Evolutionary conservation across 768 basidiomycete species (phyloP).

Genomic region (Crepidotus variabilis): DNA sequence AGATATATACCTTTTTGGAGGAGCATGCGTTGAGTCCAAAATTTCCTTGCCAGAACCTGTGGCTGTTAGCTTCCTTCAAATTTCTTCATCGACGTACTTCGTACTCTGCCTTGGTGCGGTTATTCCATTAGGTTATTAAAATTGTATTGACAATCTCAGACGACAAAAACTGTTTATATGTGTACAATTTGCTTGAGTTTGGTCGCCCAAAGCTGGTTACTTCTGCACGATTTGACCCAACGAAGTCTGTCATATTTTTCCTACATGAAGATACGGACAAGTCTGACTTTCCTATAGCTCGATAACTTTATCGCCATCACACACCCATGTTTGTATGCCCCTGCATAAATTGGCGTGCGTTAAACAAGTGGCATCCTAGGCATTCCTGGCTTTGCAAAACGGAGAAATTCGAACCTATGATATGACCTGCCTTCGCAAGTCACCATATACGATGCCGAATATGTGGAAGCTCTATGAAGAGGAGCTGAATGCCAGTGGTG

Average conservation of each 20-base stretch:
- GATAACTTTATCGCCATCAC: slow-evolving; percentile 61
- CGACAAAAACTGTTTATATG: slow-evolving; percentile 47
- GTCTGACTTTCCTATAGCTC: slow-evolving; percentile 35
- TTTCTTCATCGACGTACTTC: slow-evolving; percentile 49
- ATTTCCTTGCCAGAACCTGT: slow-evolving; percentile 42
- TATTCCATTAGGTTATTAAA: not conserved
- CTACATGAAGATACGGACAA: not conserved
- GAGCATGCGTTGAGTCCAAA: slow-evolving; percentile 55
- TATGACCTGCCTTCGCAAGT: slow-evolving; percentile 61
- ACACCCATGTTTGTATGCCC: slow-evolving; percentile 54
- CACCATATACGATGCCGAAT: slow-evolving; percentile 68
- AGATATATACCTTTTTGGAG: slow-evolving; percentile 60
- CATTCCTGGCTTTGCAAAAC: slow-evolving; percentile 43
- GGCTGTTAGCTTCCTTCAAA: slow-evolving; percentile 58
- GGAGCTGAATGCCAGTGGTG: slow-evolving; percentile 38
- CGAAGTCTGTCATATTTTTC: slow-evolving; percentile 33
- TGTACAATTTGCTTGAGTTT: slow-evolving; percentile 55
- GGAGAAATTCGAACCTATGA: slow-evolving; percentile 74
- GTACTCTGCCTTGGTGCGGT: slow-evolving; percentile 60
- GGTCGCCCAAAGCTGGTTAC: slow-evolving; percentile 50
- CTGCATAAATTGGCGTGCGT: slow-evolving; percentile 1
- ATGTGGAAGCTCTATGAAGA: slow-evolving; percentile 74
- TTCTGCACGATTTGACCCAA: slow-evolving; percentile 45
- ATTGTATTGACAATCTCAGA: slow-evolving; percentile 30
- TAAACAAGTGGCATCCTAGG: slow-evolving; percentile 24